Evolutionary conservation across 2,329 filamentous ascomycete species (phyloP), one percentile per base, ranked within the genome.

Genomic region (Talaromyces amestolkiae): DNA sequence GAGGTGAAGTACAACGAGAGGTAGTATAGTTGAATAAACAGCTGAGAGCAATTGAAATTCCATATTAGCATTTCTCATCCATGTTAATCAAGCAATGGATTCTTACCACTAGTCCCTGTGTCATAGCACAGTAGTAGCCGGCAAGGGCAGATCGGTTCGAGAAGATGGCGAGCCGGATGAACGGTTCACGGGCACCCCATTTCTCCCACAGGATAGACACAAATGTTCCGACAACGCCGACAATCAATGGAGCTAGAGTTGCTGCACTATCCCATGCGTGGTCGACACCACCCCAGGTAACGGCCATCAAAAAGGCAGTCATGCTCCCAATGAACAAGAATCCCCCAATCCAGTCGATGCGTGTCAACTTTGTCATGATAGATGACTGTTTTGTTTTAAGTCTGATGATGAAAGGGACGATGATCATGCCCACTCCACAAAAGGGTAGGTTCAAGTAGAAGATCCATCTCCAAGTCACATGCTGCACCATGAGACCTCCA

Each of bases 361-460:
- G 64, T 9, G 31, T 35, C 31, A 74, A 54, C 64, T 71, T 64
- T 19, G 22, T 17, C 19, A 58, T 15, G 10, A 58, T 22, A 9
- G 61, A 89, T 3, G 83, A 86, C 71, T 72, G 89, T 91, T 77
- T 88, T 85, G 9, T 60, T 35, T 13, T 60, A 17, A 87, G 78
- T n/a, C 81, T 79, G 15, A 88, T 76, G 74, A 86, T 87, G 27
- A 87, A 51, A 0, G 81, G 75, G 17, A 85, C 76, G 68, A 86
- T 74, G 43, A 82, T 68, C 17, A 78, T 73, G 2, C 81, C 82
- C n/a, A 86, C 65, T 1, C 77, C 84, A 35, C 82, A 79, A 70
- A 88, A 83, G 2, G 86, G 86, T 1, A 88, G 75, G 68, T 89
- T 89, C 69, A 88, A 81, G 81, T 84, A 90, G 71, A 89, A 88